A percentile compares a stretch with the other conserved stretches of the same genome.
Evolutionary conservation across 176 grass and related monocot genomes (phyloP).

Genomic region (Rhipidocladum racemiflorum): DNA sequence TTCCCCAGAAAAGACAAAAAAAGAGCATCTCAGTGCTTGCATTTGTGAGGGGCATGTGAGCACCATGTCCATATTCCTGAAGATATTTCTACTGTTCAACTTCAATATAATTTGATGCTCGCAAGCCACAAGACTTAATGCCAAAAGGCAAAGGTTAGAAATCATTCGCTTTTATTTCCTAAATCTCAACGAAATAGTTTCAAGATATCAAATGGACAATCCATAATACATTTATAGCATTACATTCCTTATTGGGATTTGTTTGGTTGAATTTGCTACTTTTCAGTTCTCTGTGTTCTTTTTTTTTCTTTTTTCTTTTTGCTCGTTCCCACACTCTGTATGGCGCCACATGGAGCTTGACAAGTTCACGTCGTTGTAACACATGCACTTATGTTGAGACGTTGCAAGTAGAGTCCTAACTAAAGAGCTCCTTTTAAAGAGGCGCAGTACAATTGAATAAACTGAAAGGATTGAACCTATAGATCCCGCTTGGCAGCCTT

Average conservation of each 20-base stretch:
- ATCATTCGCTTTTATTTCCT: not conserved
- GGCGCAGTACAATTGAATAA: not conserved
- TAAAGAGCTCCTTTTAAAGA: not conserved
- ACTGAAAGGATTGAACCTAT: not conserved
- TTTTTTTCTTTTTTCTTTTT: not conserved
- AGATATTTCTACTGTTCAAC: not conserved
- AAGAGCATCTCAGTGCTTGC: not conserved
- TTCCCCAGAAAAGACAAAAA: not conserved
- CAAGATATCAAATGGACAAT: not conserved
- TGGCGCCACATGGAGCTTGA: too few species aligned
- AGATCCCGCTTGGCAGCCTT: not conserved
- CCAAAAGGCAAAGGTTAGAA: not conserved
- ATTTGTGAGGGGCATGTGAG: not conserved
- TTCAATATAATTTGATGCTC: not conserved
- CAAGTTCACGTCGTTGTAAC: too few species aligned
- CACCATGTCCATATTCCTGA: not conserved
- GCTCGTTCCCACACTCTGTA: not conserved
- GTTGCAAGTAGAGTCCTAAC: not conserved
- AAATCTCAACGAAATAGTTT: not conserved
- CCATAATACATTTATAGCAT: not conserved
- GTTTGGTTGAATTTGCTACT: not conserved
- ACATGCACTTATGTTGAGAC: too few species aligned
- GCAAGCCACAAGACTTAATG: not conserved
- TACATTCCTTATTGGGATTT: not conserved
- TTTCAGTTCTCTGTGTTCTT: not conserved